Conservation (phyloP, 139 green algal genomes). For the Spirogloea muscicola region DNA sequence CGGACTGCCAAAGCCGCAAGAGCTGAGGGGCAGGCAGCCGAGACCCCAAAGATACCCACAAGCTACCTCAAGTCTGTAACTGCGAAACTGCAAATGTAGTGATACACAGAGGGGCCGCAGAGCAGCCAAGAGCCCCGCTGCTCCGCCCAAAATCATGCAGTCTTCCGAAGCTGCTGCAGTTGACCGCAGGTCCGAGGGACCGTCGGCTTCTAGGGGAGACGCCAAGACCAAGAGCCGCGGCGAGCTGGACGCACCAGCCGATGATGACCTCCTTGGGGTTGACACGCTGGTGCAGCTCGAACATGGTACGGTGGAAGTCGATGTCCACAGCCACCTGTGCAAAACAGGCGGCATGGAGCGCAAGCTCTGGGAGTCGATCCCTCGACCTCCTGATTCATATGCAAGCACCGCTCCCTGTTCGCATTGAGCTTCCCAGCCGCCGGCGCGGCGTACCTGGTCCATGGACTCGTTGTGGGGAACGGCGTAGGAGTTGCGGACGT, state of each 20-base stretch:
- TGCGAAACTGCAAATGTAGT: not conserved
- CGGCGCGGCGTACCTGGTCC: slow-evolving; percentile 63
- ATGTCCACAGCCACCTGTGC: slow-evolving; percentile 88
- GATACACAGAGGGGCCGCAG: not conserved
- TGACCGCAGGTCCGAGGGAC: too few species aligned
- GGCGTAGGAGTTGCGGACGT: slow-evolving; percentile 89
- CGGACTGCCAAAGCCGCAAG: not conserved
- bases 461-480: slow-evolving; percentile 91
- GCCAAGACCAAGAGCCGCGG: not conserved
- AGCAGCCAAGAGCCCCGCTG: not conserved
- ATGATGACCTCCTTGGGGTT: slow-evolving; percentile 72
- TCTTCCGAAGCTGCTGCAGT: not conserved
- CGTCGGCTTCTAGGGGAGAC: too few species aligned
- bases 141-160: not conserved
- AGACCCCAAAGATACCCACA: not conserved
- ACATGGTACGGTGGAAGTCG: slow-evolving; percentile 89
- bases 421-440: not conserved
- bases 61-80: not conserved
- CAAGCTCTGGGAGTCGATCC: not conserved
- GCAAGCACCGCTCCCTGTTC: too few species aligned
- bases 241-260: slow-evolving; percentile 72
- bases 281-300: slow-evolving; percentile 80
- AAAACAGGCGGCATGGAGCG: not conserved
- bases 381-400: slow-evolving; percentile 6
- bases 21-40: not conserved